These are phyloP conservation scores for Tuber melanosporum DNA, from an alignment of 495 filamentous ascomycete species.

Conservation along the genomic window DNA sequence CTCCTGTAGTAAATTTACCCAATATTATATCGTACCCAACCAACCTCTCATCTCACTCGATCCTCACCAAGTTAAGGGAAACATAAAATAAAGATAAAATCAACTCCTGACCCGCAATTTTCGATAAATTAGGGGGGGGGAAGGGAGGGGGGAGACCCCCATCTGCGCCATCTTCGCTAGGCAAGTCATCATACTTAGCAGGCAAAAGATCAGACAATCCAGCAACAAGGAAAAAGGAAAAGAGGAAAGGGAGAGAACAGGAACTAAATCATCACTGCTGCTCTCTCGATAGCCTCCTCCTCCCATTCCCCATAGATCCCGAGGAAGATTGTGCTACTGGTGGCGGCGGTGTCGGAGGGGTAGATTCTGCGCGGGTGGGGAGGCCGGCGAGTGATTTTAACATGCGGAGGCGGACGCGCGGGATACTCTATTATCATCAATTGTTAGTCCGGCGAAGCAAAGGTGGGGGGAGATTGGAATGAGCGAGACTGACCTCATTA, in stretches of 20 bases:
- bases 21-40: not conserved
- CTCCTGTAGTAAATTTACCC: not conserved
- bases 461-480: not conserved
- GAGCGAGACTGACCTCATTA: constrained; percentile 31
- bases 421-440: constrained; percentile 33
- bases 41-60: not conserved
- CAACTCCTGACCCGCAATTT: not conserved
- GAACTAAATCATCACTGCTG: not conserved
- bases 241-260: not conserved
- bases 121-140: not conserved
- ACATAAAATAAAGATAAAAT: not conserved
- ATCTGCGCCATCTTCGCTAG: not conserved
- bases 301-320: not conserved
- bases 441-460: not conserved
- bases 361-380: constrained; percentile 3
- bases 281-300: not conserved
- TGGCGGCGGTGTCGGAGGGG: not conserved
- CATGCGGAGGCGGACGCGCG: constrained; percentile 42
- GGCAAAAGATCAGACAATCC: not conserved
- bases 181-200: not conserved
- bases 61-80: not conserved
- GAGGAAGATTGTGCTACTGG: not conserved
- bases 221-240: not conserved
- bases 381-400: constrained; percentile 40
- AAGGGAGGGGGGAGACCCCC: not conserved